Evolutionary conservation across 768 basidiomycete genomes (phyloP).

Genomic region (Mrakia gelida): DNA sequence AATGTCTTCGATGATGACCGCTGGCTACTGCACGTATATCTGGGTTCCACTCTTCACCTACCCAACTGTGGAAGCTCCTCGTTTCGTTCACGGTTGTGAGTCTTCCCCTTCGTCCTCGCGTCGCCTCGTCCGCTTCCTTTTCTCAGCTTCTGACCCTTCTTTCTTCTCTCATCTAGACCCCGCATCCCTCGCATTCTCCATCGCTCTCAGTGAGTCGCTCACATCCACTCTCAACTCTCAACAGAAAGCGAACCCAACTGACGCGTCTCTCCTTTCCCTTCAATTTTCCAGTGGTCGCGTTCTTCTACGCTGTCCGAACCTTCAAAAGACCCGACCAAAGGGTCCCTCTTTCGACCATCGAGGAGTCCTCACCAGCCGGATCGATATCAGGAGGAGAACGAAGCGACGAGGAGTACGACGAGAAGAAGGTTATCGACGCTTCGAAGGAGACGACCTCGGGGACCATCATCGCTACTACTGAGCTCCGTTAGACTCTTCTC

Average conservation of each 20-base stretch:
- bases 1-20: conserved; percentile 38
- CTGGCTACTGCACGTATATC: conserved; percentile 36
- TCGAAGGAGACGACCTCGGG: background rate
- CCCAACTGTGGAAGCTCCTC: conserved; percentile 38
- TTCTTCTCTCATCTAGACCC: conserved; percentile 21
- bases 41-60: conserved; percentile 39
- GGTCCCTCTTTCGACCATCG: background rate
- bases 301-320: background rate
- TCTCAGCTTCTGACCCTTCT: too few species aligned
- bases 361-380: background rate
- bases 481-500: background rate
- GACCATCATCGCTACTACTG: background rate
- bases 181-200: conserved; percentile 35
- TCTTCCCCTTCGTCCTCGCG: too few species aligned
- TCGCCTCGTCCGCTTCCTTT: too few species aligned
- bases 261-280: background rate
- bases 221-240: background rate
- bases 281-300: background rate
- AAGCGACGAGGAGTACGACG: background rate
- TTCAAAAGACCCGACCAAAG: background rate
- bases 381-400: background rate
- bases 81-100: conserved; percentile 35
- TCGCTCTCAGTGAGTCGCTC: conserved; percentile 6
- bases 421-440: background rate
- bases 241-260: background rate